Base-by-base conservation (phyloP, 108 stramenopile species). In the Cyclotella baltica region DNA sequence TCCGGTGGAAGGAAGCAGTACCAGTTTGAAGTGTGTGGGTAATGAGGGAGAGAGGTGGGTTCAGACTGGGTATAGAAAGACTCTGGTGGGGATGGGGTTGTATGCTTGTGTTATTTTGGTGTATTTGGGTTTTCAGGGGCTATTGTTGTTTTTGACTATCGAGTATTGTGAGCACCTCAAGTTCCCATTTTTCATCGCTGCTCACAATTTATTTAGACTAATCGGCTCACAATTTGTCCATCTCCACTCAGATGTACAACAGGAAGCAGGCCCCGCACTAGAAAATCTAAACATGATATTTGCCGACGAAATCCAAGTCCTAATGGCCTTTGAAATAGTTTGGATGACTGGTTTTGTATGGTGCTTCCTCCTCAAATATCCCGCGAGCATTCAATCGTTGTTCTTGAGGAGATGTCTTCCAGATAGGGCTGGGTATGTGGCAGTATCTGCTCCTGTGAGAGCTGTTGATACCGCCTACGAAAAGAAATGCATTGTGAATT, bases 21-120 rank as follows among this genome's bases (percentile, higher is more conserved):
- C 30, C 27, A 63, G 43, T 48, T 57, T 63, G 47, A 20, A 75
- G 50, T 36, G 23, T 51, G 53, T 22, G 22, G 62, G 59, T 5
- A 43, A 62, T 4, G 50, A 33, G 19, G 28, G 62, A 18, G 61
- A 76, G 38, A 27, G 47, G 11, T 77, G 86, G 73, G 78, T 50
- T 0, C 87, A 88, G 65, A 89, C 90, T 25, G 90, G 87, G 34
- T 91, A 91, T 75, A 79, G 67, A 46, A 40, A 52, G 57, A 77
- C 73, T 55, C 0, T 75, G 8, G 53, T 91, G 61, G 90, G 90
- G 27, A 70, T 50, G 18, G 52, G 62, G 31, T 36, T 91, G 55
- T 75, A 89, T 71, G 61, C 59, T 18, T 28, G 84, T 1, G 70
- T 85, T 55, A 57, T 89, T n/a, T 9, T 76, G 5, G 76, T 77